Evolutionary conservation across 208 protist genomes (phyloP).

Genomic region (Leishmania turanica): DNA sequence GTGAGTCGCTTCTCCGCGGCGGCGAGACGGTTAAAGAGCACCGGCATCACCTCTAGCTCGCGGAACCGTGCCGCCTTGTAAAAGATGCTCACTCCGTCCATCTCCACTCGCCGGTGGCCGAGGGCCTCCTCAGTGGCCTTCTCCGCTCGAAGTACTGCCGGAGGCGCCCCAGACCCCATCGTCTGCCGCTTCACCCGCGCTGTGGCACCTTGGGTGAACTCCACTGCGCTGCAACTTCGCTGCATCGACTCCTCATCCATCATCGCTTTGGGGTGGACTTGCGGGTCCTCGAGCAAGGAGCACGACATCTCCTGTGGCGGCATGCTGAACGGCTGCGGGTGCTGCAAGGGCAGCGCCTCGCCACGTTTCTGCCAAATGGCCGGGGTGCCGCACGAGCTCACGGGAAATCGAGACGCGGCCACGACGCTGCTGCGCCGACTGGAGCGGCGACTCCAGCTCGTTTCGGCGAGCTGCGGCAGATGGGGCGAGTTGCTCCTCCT

Average conservation of each 20-base stretch:
- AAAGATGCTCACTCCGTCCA: constrained; percentile 87
- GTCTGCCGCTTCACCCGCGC: background rate
- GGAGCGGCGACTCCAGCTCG: background rate
- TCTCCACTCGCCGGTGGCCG: constrained; percentile 55
- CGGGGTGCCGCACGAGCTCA: background rate
- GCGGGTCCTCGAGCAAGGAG: background rate
- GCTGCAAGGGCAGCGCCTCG: background rate
- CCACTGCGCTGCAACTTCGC: background rate
- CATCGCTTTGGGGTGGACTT: background rate
- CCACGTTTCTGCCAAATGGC: background rate
- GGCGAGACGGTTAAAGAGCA: constrained; percentile 81
- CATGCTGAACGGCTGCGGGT: background rate
- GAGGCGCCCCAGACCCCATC: background rate
- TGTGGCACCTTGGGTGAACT: background rate
- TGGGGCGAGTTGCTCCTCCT: background rate
- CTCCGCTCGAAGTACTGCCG: background rate
- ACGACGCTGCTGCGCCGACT: background rate
- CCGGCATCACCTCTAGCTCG: constrained; percentile 53
- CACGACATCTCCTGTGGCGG: background rate
- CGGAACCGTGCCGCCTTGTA: constrained; percentile 69
- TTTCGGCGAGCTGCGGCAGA: constrained; percentile 9
- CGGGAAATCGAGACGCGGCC: background rate
- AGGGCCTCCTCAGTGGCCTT: background rate
- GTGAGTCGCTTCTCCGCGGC: constrained; percentile 51
- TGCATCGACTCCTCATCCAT: background rate